phyloP scores from a whole-genome alignment of 192 early-diverging fungal species.

The Podila minutissima region DNA sequence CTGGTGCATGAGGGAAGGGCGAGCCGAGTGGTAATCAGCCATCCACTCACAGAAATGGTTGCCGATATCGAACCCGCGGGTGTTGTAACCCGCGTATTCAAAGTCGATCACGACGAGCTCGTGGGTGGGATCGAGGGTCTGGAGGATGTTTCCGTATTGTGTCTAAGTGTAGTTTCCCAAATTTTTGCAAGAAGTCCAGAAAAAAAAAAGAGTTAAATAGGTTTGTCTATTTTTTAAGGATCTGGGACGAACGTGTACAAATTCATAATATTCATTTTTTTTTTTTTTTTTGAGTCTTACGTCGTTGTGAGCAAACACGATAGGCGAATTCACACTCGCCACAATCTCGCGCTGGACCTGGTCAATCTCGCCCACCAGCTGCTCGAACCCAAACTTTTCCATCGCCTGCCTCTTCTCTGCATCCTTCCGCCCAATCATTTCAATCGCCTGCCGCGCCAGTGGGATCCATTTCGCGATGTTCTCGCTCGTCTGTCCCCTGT shows the following conservation, averaged over 20 bases:
- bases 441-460: slow-evolving; percentile 48
- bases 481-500: slow-evolving; percentile 64
- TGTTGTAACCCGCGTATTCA: slow-evolving; percentile 85
- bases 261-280: too few species aligned
- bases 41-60: slow-evolving; percentile 92
- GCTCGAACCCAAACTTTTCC: slow-evolving; percentile 56
- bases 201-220: background rate
- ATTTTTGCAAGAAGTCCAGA: background rate
- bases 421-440: slow-evolving; percentile 29
- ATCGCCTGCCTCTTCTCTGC: slow-evolving; percentile 22
- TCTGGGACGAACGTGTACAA: too few species aligned
- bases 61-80: slow-evolving; percentile 80
- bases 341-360: slow-evolving; percentile 50
- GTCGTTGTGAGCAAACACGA: slow-evolving; percentile 92
- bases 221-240: background rate
- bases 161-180: slow-evolving; percentile 49
- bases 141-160: slow-evolving; percentile 91
- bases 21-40: slow-evolving; percentile 76
- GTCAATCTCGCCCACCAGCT: slow-evolving; percentile 61
- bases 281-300: too few species aligned
- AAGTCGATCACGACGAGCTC: slow-evolving; percentile 83
- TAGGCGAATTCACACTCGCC: slow-evolving; percentile 57
- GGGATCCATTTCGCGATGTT: slow-evolving; percentile 73
- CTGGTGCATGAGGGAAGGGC: slow-evolving; percentile 54
- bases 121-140: slow-evolving; percentile 56